Evolutionary conservation across 2,329 filamentous ascomycete species (phyloP), one percentile per base, ranked within the genome.

Genomic region (Clathrospora elynae): DNA sequence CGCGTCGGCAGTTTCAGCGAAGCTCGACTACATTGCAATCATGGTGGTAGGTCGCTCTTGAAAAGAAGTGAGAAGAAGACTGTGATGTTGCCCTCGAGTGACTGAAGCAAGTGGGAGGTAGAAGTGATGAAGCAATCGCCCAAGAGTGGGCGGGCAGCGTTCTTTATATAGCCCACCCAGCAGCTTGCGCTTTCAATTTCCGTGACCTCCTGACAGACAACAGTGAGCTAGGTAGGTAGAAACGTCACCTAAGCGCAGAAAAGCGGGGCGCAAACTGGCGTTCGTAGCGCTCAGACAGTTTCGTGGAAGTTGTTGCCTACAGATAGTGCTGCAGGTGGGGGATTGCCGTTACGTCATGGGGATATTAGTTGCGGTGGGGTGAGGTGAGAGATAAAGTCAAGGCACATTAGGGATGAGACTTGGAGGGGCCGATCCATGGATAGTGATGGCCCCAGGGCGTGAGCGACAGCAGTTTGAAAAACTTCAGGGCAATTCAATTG

Each of bases 201-300:
- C 26, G 22, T 33, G 17, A 35, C 32, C 12, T 3, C 12, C 14
- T 9, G 16, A 19, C 36, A 33, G n/a, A n/a, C n/a, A n/a, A n/a
- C n/a, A n/a, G n/a, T n/a, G n/a, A n/a, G 22, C 23, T 13, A 24
- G 8, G 8, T 2, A 18, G 8, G 25, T 7, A 11, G 13, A 20
- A 2, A 8, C 12, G 13, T 23, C 14, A 40, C 24, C 19, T 17
- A 36, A 14, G 23, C 19, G 11, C 17, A 22, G 4, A 42, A 43
- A 45, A 45, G 33, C 35, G 37, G 40, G 42, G 8, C 25, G 10
- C 18, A 17, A 36, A 38, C 25, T 37, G 28, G 32, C 31, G 47
- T 41, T 43, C 12, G 43, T 43, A 32, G 39, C 36, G 28, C 34
- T 28, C 26, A 40, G 47, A 46, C 42, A 40, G 35, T 19, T 22